These are phyloP conservation scores for Phytopythium helicoides DNA, from an alignment of 352 stramenopile species.

Conservation along the genomic window DNA sequence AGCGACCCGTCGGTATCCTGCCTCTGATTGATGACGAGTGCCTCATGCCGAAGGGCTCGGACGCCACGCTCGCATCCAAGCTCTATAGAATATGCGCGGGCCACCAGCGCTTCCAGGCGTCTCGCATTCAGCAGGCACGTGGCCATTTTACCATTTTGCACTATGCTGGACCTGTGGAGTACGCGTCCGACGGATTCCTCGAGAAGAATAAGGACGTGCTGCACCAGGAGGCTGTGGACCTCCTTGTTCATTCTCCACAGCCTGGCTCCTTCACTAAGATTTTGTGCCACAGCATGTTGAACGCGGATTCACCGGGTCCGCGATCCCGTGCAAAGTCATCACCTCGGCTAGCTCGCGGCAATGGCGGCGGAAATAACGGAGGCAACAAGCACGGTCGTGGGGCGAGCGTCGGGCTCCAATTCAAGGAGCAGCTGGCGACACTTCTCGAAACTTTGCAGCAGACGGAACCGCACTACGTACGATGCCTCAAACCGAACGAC, in stretches of 20 bases:
- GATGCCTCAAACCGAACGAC: conserved; percentile 91
- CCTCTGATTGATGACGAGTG: conserved; percentile 89
- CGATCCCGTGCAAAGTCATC: conserved; percentile 14
- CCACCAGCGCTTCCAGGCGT: conserved; percentile 65
- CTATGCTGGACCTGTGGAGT: conserved; percentile 82
- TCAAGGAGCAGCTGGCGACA: conserved; percentile 80
- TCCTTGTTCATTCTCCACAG: conserved; percentile 68
- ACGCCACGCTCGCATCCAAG: conserved; percentile 80
- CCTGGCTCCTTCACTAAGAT: conserved; percentile 73
- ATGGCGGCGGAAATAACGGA: conserved; percentile 9
- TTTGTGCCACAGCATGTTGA: conserved; percentile 57
- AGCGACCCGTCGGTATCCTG: conserved; percentile 79
- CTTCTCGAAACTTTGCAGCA: conserved; percentile 69
- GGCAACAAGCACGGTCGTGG: conserved; percentile 60
- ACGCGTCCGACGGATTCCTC: conserved; percentile 69
- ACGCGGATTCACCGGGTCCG: conserved; percentile 15
- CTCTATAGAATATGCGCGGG: conserved; percentile 67
- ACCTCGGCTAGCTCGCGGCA: conserved; percentile 50
- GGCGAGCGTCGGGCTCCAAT: conserved; percentile 81
- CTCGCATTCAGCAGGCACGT: conserved; percentile 72
- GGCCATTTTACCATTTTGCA: conserved; percentile 78
- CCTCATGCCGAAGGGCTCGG: conserved; percentile 80
- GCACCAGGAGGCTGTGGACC: conserved; percentile 78
- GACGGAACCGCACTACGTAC: conserved; percentile 86
- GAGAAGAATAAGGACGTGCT: conserved; percentile 89